Evolutionary conservation across 176 grass and related monocot genomes (phyloP).

Genomic region (Eragrostis nindensis): DNA sequence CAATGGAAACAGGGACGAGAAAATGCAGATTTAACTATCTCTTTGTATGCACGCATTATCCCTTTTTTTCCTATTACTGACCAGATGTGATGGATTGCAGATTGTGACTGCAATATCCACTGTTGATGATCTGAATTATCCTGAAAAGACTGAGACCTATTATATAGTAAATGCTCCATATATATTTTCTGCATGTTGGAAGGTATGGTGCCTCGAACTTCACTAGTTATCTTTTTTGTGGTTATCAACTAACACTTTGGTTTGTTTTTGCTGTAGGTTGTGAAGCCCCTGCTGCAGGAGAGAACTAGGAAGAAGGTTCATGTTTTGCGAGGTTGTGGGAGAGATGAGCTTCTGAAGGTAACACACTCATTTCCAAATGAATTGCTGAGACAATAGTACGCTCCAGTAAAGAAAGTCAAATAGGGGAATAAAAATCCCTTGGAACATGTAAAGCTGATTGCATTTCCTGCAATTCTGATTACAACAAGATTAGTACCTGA

Average conservation of each 20-base stretch:
- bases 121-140: constrained; percentile 93
- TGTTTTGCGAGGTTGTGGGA: constrained; percentile 75
- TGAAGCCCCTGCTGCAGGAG: constrained; percentile 96
- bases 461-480: neutral
- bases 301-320: constrained; percentile 86
- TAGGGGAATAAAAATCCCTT: neutral
- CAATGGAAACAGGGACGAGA: neutral
- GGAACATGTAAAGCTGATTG: neutral
- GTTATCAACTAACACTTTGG: constrained; percentile 10
- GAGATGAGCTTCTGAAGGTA: constrained; percentile 88
- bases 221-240: neutral
- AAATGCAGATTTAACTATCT: constrained; percentile 2
- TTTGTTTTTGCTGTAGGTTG: constrained; percentile 59
- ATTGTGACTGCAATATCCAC: constrained; percentile 88
- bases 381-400: constrained; percentile 1
- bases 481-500: neutral
- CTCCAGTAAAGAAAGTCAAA: neutral
- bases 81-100: constrained; percentile 43
- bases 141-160: constrained; percentile 87
- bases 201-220: constrained; percentile 47
- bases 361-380: constrained; percentile 8
- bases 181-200: constrained; percentile 97
- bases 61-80: constrained; percentile 21
- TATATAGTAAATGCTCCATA: constrained; percentile 97
- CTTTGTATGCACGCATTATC: neutral